Base-by-base conservation (phyloP, 129 eudicot species). In the Arctium lappa region DNA sequence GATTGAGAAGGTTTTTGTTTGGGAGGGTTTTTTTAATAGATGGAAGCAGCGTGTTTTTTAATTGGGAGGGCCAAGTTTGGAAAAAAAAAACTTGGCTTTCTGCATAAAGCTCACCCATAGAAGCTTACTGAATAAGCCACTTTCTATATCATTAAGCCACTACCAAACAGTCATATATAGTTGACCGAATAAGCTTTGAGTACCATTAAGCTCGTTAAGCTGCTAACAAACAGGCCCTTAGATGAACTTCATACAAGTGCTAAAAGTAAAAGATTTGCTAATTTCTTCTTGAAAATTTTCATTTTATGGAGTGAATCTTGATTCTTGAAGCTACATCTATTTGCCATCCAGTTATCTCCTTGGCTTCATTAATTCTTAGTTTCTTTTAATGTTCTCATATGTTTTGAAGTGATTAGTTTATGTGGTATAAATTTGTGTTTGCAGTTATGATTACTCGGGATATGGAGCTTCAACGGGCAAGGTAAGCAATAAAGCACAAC, bases 381-480 rank as follows among this genome's bases (percentile, higher is more conserved):
- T 56, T 73, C 72, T 37, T 60, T 73, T 8, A 3, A 75, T 76
- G 18, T 65, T 46, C 8, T 10, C 33, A 62, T 27, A 69, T 50
- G 73, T 77, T 77, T 50, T 27, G 38, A 13, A 10, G 0, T 80
- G 30, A 33, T 34, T 65, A 29, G 33, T 31, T 77, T 27, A 66
- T 76, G 13, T 50, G 56, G 39, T 82, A 22, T 74, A 6, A 18
- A 80, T 73, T 83, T 15, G 11, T 63, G 9, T 42, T 86, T 86
- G 89, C 94, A 95, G 99, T 89, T 95, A 95, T 85, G 99, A 95
- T 82, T 95, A 95, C 86, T 91, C 99, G 1, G 99, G 99, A 84
- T 95, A 95, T 82, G 99, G 99, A 83, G 97, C 91, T 73, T 95
- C 99, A 46, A 82, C 98, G 4, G 98, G 99, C 85, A 95, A 95